Evolutionary conservation across 2,329 filamentous ascomycete species (phyloP).

Genomic region (Aspergillus pseudoterreus): DNA sequence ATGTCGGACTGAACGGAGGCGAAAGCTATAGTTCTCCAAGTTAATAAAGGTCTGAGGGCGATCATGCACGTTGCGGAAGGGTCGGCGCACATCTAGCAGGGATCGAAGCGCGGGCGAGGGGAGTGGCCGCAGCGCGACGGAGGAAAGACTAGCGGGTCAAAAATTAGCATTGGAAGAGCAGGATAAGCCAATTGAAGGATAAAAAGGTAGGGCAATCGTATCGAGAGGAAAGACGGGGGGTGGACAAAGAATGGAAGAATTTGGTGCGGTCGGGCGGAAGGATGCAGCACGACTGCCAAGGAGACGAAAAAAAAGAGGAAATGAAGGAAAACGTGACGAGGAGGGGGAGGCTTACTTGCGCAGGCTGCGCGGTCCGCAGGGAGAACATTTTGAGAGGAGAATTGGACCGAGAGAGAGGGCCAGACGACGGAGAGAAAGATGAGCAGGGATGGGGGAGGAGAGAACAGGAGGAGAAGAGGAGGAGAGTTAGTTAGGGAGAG

Average conservation of each 20-base stretch:
- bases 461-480: conserved; percentile 4
- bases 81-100: conserved; percentile 52
- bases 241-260: conserved; percentile 22
- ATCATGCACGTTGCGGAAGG: neutral
- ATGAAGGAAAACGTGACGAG: conserved; percentile 24
- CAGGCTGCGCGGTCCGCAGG: conserved; percentile 37
- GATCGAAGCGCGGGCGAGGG: conserved; percentile 48
- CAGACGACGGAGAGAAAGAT: conserved; percentile 4
- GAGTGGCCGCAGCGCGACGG: conserved; percentile 50
- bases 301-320: conserved; percentile 35
- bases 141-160: conserved; percentile 49
- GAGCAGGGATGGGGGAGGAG: conserved; percentile 10
- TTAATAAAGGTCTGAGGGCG: conserved; percentile 16
- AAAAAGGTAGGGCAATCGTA: neutral
- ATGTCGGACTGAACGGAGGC: conserved; percentile 90
- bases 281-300: neutral
- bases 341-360: conserved; percentile 32
- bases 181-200: neutral
- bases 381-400: conserved; percentile 36
- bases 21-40: conserved; percentile 47
- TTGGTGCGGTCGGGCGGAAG: conserved; percentile 29
- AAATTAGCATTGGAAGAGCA: neutral
- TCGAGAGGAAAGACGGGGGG: neutral
- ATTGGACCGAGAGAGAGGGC: conserved; percentile 12
- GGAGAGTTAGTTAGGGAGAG: conserved; percentile 5